A percentile compares a stretch with the other conserved stretches of the same genome.
These are phyloP conservation scores for Magnolia changhungtana DNA, from an alignment of 164 flowering plant species.

Conservation along the genomic window DNA sequence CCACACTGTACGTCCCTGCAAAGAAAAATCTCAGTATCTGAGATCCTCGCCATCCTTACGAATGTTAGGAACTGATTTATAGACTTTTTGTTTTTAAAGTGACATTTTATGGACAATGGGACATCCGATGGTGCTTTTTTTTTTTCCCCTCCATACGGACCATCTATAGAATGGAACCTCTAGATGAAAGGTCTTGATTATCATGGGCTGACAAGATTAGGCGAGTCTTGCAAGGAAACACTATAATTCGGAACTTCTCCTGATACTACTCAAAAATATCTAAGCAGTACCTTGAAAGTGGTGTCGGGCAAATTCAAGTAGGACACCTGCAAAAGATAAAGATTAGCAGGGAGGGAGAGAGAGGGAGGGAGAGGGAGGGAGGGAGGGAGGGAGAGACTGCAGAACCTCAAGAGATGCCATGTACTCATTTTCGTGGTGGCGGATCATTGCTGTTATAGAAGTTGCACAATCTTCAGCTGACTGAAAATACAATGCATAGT, in stretches of 20 bases:
- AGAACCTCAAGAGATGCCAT: constrained; percentile 78
- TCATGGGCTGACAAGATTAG: background rate
- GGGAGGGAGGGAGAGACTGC: background rate
- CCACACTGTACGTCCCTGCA: background rate
- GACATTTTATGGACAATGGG: background rate
- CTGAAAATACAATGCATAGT: constrained; percentile 36
- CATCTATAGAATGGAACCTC: background rate
- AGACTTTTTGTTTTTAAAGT: no score
- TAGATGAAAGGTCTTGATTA: background rate
- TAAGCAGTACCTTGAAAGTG: constrained; percentile 77
- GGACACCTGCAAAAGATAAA: constrained; percentile 57
- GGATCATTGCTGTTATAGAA: constrained; percentile 63
- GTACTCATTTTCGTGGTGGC: constrained; percentile 91
- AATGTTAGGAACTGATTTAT: background rate
- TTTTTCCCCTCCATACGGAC: no score
- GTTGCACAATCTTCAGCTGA: constrained; percentile 77
- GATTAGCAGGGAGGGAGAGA: constrained; percentile 15
- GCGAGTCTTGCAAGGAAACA: background rate
- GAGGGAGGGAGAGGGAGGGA: background rate
- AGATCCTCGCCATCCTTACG: background rate
- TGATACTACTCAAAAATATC: background rate
- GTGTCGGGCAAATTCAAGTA: constrained; percentile 88
- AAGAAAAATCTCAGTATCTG: no score
- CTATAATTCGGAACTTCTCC: background rate
- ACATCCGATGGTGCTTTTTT: background rate